Base-by-base conservation (phyloP, 1,284 basidiomycete genomes). In the Trichosporon faecale region DNA sequence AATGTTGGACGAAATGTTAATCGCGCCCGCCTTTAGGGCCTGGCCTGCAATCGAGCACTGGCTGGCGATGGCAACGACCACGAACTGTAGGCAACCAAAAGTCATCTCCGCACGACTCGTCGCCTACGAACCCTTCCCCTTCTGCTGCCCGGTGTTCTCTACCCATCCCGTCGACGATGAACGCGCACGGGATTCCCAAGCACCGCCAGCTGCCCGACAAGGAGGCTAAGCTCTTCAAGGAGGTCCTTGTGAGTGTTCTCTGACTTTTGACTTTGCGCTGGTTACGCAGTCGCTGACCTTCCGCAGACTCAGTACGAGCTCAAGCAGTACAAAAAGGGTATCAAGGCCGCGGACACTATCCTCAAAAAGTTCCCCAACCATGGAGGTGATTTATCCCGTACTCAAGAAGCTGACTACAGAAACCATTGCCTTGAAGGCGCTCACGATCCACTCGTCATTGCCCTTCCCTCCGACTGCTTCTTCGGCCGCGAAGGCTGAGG, bases 311-410 rank as follows among this genome's bases (percentile, higher is more conserved):
- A 91, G 49, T 99, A 99, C 84, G 96, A 99, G 84, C 88, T 90
- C 27, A 90, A 92, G 79, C 91, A 94, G 81, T 90, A 95, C 83
- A 92, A 94, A 79, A 93, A 93, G 78, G 95, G 91, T 46, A 86
- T 94, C 77, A 98, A 98, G 84, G 90, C 92, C 9, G 94, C 94
- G 1, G 95, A 99, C 83, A 88, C 90, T 77, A 95, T 99, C 80
- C 89, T 99, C 81, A 96, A 94, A 85, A 97, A 96, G 86, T 89
- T 90, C 78, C 95, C 97, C 0, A 91, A 97, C 68, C 95, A 98
- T 88, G 97, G 95, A 76, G 94, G 94, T 94, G 80, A 68, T 87
- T 75, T 44, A 44, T 64, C n/a, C 16, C 35, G 37, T 14, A 5
- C 11, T 23, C 55, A 6, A 44, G n/a, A 6, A 44, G n/a, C n/a